These are phyloP conservation scores for Canna indica DNA, from an alignment of 176 grass and related monocot genomes.

Conservation along the genomic window DNA sequence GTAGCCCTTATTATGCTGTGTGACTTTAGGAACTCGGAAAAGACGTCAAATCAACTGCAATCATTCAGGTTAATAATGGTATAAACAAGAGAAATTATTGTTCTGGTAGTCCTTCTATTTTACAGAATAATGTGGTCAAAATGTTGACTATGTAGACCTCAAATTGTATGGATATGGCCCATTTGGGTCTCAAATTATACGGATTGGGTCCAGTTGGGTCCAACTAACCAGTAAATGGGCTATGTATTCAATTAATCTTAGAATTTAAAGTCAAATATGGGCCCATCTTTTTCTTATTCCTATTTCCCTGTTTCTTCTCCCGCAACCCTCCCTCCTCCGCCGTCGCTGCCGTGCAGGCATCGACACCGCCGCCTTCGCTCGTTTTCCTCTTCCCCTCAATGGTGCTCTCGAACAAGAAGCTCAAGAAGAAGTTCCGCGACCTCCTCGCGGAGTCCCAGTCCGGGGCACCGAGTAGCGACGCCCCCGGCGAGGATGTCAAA, in stretches of 20 bases:
- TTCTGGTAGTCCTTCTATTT: no score
- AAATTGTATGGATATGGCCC: no score
- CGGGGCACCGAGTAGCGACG: background rate
- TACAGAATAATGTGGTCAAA: no score
- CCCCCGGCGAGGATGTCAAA: background rate
- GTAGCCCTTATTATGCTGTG: no score
- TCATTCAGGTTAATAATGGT: no score
- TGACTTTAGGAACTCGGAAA: background rate
- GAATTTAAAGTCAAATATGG: no score
- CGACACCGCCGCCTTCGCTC: background rate
- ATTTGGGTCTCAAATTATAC: no score
- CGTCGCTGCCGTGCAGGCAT: background rate
- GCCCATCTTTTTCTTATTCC: background rate
- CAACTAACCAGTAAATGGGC: no score
- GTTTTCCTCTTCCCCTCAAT: conserved; percentile 13
- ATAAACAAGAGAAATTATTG: no score
- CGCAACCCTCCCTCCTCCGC: conserved; percentile 9
- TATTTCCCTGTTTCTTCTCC: background rate
- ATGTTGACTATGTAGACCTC: no score
- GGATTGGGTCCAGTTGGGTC: no score
- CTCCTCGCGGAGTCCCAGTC: conserved; percentile 26
- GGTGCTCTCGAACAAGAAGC: conserved; percentile 83
- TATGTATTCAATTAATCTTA: no score
- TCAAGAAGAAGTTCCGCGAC: conserved; percentile 50
- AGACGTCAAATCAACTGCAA: background rate